Conservation (phyloP, 1,284 basidiomycete genomes). For the Ganoderma boninense region DNA sequence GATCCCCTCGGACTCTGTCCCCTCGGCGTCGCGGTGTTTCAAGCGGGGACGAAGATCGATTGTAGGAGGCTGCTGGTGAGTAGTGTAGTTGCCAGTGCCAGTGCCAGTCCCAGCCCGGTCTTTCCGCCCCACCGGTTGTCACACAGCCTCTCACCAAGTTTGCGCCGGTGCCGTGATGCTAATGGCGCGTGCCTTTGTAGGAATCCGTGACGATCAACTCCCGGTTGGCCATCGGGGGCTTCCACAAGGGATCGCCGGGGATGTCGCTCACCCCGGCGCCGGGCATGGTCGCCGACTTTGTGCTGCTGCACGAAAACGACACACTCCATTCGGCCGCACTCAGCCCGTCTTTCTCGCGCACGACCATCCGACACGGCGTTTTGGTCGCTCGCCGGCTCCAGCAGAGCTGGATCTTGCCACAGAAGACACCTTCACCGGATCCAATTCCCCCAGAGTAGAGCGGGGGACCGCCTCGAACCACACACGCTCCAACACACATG, state of each 20-base stretch:
- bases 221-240: slow-evolving; percentile 50
- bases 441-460: slow-evolving; percentile 15
- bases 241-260: slow-evolving; percentile 32
- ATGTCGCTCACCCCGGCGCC: slow-evolving; percentile 45
- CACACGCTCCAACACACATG: background rate
- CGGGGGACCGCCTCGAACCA: background rate
- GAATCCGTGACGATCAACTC: slow-evolving; percentile 39
- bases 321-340: slow-evolving; percentile 57
- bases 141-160: background rate
- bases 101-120: background rate
- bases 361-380: slow-evolving; percentile 48
- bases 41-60: slow-evolving; percentile 57
- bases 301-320: slow-evolving; percentile 60
- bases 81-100: slow-evolving; percentile 17
- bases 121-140: background rate
- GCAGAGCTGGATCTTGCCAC: slow-evolving; percentile 31
- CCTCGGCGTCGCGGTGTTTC: slow-evolving; percentile 68
- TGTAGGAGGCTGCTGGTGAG: slow-evolving; percentile 58
- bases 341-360: slow-evolving; percentile 54
- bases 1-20: slow-evolving; percentile 67
- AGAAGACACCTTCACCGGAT: slow-evolving; percentile 29
- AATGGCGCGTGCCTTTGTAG: slow-evolving; percentile 24
- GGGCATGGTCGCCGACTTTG: slow-evolving; percentile 62
- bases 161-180: slow-evolving; percentile 3
- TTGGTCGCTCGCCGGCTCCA: slow-evolving; percentile 37